These are phyloP conservation scores for Clonostachys chloroleuca DNA, from an alignment of 2,329 filamentous ascomycete species.

Conservation along the genomic window DNA sequence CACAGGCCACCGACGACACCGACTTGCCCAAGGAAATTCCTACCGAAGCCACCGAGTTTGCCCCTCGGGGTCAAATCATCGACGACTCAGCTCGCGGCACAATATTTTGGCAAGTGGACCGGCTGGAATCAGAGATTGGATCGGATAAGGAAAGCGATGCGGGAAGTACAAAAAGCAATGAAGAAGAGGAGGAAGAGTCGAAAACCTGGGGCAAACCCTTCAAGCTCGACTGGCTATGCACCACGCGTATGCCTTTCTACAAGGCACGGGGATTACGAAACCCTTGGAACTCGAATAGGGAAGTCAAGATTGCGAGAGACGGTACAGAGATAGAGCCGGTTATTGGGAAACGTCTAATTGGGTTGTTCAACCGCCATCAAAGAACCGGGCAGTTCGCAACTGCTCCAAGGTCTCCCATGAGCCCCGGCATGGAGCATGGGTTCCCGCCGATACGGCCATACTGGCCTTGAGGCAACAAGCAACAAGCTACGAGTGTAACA, in stretches of 20 bases:
- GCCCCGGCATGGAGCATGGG: constrained; percentile 22
- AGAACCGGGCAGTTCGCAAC: constrained; percentile 25
- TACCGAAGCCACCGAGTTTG: constrained; percentile 72
- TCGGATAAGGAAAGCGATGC: constrained; percentile 35
- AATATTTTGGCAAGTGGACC: constrained; percentile 90
- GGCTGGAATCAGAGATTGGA: constrained; percentile 44
- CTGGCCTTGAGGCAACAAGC: constrained; percentile 12
- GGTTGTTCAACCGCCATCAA: constrained; percentile 66
- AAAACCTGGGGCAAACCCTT: constrained; percentile 91
- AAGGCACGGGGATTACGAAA: constrained; percentile 83
- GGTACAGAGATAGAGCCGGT: constrained; percentile 88
- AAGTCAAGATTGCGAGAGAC: constrained; percentile 93
- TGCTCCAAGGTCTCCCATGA: constrained; percentile 20
- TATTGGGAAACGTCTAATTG: constrained; percentile 71
- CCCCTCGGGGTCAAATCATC: constrained; percentile 81
- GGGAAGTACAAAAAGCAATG: constrained; percentile 17
- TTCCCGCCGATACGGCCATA: constrained; percentile 31
- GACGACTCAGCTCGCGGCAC: constrained; percentile 91
- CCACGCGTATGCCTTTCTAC: constrained; percentile 79
- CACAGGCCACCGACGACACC: constrained; percentile 50
- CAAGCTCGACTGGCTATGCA: constrained; percentile 85
- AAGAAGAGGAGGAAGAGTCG: constrained; percentile 32
- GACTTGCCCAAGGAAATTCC: constrained; percentile 76
- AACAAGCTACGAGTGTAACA: neutral
- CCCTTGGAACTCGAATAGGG: constrained; percentile 90